Evolutionary conservation across 2,329 filamentous ascomycete genomes (phyloP).

Genomic region (Xylaria sp.): DNA sequence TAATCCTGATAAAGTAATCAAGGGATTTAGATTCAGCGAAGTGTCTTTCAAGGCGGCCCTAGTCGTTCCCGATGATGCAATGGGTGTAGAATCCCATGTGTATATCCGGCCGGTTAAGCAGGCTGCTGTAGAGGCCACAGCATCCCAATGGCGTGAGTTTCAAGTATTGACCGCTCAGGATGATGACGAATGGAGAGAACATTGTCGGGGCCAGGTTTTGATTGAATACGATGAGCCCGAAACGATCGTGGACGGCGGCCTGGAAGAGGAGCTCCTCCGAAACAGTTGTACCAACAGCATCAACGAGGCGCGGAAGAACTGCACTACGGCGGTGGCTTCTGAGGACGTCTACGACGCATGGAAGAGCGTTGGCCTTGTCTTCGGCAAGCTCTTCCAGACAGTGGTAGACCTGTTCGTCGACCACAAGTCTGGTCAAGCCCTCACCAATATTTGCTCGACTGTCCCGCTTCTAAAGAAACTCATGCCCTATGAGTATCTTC

Average conservation of each 20-base stretch:
- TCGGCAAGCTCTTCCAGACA: slow-evolving; percentile 34
- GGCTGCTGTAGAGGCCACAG: slow-evolving; percentile 17
- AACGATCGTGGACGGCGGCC: slow-evolving; percentile 22
- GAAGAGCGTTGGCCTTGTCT: slow-evolving; percentile 30
- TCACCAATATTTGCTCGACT: slow-evolving; percentile 23
- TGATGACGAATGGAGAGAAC: slow-evolving; percentile 26
- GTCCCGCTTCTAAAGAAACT: slow-evolving; percentile 18
- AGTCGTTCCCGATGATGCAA: slow-evolving; percentile 25
- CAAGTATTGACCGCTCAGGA: slow-evolving; percentile 30
- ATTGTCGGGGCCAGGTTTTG: slow-evolving; percentile 29
- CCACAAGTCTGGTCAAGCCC: slow-evolving; percentile 10
- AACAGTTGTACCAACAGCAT: slow-evolving; percentile 15
- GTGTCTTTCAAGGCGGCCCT: slow-evolving; percentile 35
- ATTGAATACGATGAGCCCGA: slow-evolving; percentile 28
- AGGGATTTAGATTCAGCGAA: slow-evolving; percentile 34
- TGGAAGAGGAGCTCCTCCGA: slow-evolving; percentile 11
- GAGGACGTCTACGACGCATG: slow-evolving; percentile 30
- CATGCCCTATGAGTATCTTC: slow-evolving; percentile 29
- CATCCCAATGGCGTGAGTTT: slow-evolving; percentile 31
- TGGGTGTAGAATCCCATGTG: slow-evolving; percentile 34
- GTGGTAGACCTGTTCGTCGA: slow-evolving; percentile 19
- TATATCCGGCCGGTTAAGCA: slow-evolving; percentile 30
- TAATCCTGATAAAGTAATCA: slow-evolving; percentile 21
- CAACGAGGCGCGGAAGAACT: slow-evolving; percentile 8
- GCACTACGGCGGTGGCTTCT: slow-evolving; percentile 4